Percentiles rank a stretch among this genome's conserved stretches.
phyloP scores from a whole-genome alignment of 1,284 basidiomycete species.

The Ganoderma lucidum region DNA sequence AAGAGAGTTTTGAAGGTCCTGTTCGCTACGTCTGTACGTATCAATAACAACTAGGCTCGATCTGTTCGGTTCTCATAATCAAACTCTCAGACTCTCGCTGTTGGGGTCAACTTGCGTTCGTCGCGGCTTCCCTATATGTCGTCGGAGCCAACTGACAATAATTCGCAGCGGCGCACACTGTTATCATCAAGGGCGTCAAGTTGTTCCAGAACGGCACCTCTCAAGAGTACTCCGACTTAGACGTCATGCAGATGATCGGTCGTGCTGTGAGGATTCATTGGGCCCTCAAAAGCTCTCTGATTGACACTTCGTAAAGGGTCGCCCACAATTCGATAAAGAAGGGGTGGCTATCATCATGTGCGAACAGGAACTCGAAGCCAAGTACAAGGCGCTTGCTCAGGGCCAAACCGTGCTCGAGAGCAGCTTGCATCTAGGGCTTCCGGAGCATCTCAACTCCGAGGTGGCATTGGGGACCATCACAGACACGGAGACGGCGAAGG shows the following conservation, averaged over 20 bases:
- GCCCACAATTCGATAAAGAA: slow-evolving; percentile 91
- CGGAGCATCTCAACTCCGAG: slow-evolving; percentile 94
- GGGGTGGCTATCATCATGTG: slow-evolving; percentile 84
- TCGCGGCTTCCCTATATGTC: slow-evolving; percentile 11
- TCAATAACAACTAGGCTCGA: neutral
- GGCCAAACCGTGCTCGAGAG: slow-evolving; percentile 84
- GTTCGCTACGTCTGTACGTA: slow-evolving; percentile 72
- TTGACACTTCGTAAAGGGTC: slow-evolving; percentile 59
- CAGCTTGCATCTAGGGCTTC: slow-evolving; percentile 82
- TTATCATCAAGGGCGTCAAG: slow-evolving; percentile 85
- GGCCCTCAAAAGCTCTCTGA: too few species aligned
- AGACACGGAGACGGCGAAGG: slow-evolving; percentile 69
- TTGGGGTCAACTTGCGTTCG: slow-evolving; percentile 89
- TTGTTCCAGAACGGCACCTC: slow-evolving; percentile 70
- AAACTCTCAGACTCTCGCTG: slow-evolving; percentile 75
- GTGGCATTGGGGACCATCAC: slow-evolving; percentile 86
- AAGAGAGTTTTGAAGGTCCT: slow-evolving; percentile 72
- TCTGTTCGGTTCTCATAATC: slow-evolving; percentile 21
- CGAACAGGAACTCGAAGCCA: slow-evolving; percentile 73
- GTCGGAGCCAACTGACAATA: neutral
- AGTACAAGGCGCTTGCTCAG: slow-evolving; percentile 73
- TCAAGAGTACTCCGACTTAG: slow-evolving; percentile 83
- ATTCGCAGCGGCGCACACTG: slow-evolving; percentile 74
- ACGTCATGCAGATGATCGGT: slow-evolving; percentile 88
- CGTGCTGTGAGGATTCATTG: slow-evolving; percentile 64